Conservation (phyloP, 352 stramenopile genomes). For the Phytopythium oedochilum region DNA sequence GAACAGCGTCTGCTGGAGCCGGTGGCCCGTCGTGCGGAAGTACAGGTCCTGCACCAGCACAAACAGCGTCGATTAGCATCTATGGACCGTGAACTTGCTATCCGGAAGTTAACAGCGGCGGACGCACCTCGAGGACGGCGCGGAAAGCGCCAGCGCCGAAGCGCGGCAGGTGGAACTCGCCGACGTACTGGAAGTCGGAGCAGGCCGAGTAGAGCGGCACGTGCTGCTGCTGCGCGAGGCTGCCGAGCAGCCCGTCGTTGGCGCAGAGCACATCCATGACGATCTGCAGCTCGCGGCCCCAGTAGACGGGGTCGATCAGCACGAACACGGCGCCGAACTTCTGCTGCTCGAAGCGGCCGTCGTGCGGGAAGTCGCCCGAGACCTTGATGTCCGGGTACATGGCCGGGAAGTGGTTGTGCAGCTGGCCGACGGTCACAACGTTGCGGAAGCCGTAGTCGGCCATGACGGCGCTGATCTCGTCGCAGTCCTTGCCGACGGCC, state of each 20-base stretch:
- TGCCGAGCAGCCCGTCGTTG: constrained; percentile 42
- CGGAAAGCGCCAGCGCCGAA: constrained; percentile 81
- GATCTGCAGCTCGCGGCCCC: constrained; percentile 70
- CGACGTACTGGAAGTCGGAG: constrained; percentile 87
- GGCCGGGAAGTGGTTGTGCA: constrained; percentile 71
- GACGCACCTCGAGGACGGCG: constrained; percentile 47
- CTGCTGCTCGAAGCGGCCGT: constrained; percentile 47
- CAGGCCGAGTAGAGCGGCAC: constrained; percentile 82
- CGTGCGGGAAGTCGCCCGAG: constrained; percentile 20
- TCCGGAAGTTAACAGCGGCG: no score
- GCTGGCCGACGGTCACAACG: constrained; percentile 69
- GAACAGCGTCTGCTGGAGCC: constrained; percentile 67
- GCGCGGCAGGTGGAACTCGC: constrained; percentile 77
- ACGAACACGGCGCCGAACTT: constrained; percentile 66
- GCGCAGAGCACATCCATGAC: constrained; percentile 72
- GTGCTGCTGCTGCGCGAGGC: constrained; percentile 41
- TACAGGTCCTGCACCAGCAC: constrained; percentile 38
- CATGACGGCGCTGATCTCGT: constrained; percentile 59
- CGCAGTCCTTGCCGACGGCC: constrained; percentile 74
- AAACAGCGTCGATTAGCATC: not conserved
- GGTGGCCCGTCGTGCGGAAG: constrained; percentile 72
- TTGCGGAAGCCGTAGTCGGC: constrained; percentile 80
- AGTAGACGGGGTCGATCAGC: constrained; percentile 77
- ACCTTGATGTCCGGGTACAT: constrained; percentile 84
- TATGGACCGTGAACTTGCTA: no score